Percentiles rank a stretch among this genome's conserved stretches.
These are phyloP conservation scores for Mycena polygramma DNA, from an alignment of 768 basidiomycete genomes.

Conservation along the genomic window DNA sequence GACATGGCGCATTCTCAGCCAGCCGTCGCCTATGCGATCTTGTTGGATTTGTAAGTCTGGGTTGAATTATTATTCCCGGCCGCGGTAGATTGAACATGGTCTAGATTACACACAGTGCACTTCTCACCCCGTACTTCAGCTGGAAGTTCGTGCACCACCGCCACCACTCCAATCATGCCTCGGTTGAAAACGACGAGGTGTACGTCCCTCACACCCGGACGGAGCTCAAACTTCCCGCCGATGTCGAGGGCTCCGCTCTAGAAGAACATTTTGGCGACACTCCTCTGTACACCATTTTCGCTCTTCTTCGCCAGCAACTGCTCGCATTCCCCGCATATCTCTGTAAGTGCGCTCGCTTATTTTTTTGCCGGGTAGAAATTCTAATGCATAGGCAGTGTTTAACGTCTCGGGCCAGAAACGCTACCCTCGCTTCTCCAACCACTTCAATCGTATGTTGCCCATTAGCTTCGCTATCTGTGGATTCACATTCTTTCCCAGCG, in stretches of 20 bases:
- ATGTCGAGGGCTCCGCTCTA: not conserved
- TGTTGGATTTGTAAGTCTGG: constrained; percentile 5
- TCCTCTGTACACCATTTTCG: constrained; percentile 69
- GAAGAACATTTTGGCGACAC: constrained; percentile 69
- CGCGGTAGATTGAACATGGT: not conserved
- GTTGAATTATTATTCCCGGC: not conserved
- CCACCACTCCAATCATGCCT: constrained; percentile 36
- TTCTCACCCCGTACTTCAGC: constrained; percentile 27
- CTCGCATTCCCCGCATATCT: constrained; percentile 75
- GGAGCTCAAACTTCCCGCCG: constrained; percentile 51
- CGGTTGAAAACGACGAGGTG: constrained; percentile 45
- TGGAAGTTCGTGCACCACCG: constrained; percentile 42
- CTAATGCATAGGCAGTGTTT: constrained; percentile 55
- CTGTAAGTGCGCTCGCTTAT: constrained; percentile 50
- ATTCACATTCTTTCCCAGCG: constrained; percentile 49
- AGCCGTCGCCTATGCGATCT: not conserved
- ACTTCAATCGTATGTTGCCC: constrained; percentile 68
- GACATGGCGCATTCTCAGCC: constrained; percentile 10
- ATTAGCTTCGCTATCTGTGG: not conserved
- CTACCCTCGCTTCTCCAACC: constrained; percentile 76
- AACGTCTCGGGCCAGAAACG: constrained; percentile 73
- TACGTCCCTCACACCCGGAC: constrained; percentile 57
- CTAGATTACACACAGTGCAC: constrained; percentile 2
- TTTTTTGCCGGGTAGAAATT: not conserved
- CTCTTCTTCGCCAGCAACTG: constrained; percentile 69